Evolutionary conservation across 2,329 filamentous ascomycete genomes (phyloP).

Genomic region (Botrytis galanthina): DNA sequence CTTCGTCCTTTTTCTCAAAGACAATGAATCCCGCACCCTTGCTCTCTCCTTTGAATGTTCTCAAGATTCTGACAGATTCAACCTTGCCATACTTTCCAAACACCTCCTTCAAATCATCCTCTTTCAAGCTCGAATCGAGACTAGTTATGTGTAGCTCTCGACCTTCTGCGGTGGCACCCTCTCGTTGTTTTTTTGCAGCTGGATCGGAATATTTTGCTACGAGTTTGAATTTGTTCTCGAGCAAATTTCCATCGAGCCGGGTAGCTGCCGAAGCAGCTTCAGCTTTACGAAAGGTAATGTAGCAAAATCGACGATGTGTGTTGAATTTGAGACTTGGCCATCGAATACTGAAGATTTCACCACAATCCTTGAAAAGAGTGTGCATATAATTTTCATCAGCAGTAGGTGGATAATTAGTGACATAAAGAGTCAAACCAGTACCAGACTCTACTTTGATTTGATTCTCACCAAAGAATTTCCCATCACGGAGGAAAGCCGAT

Average conservation of each 20-base stretch:
- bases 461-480: constrained; percentile 72
- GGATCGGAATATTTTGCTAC: constrained; percentile 84
- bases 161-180: constrained; percentile 79
- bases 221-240: constrained; percentile 68
- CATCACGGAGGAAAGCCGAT: constrained; percentile 76
- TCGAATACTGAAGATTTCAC: constrained; percentile 79
- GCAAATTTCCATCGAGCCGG: constrained; percentile 65
- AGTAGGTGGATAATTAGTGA: constrained; percentile 83
- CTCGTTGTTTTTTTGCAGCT: constrained; percentile 69
- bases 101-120: constrained; percentile 66
- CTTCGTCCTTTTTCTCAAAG: constrained; percentile 69
- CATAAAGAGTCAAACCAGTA: constrained; percentile 76
- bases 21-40: constrained; percentile 80
- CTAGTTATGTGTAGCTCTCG: constrained; percentile 80
- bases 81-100: constrained; percentile 77
- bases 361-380: constrained; percentile 68
- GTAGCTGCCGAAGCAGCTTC: constrained; percentile 70
- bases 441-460: constrained; percentile 73
- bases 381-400: constrained; percentile 71
- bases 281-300: constrained; percentile 78
- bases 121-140: constrained; percentile 58
- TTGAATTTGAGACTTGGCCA: constrained; percentile 92
- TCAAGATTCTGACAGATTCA: constrained; percentile 68
- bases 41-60: constrained; percentile 63
- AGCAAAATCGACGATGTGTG: constrained; percentile 88